Evolutionary conservation across 2,329 filamentous ascomycete genomes (phyloP), one percentile per base, ranked within the genome.

Genomic region (Pseudocercospora vitis): DNA sequence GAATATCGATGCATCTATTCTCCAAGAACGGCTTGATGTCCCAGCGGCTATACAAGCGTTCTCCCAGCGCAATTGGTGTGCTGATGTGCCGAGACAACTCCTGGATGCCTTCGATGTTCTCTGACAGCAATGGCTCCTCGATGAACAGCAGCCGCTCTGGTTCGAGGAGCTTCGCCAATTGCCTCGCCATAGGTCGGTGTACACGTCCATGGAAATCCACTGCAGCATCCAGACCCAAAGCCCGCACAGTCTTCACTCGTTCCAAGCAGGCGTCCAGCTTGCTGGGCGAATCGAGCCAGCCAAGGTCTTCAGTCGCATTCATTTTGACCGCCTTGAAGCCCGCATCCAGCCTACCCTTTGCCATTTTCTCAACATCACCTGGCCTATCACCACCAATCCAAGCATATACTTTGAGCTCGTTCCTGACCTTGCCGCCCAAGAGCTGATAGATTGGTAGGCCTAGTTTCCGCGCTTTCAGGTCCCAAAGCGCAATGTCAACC

Each of bases 381-480:
- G 88, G 88, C 2, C 86, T 74, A 60, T 90, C 87, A 3, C 87
- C 87, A 3, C 87, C 87, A 53, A 91, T 90, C 87, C 87, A 90
- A 7, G 84, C 84, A 65, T 90, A 91, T 0, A 90, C 87, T 57
- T 83, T 82, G 11, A 89, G 71, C 62, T 84, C 85, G 58, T 85
- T 76, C 39, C 87, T 78, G 1, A 91, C 79, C 57, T 89, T 89
- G 3, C 88, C 88, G 4, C 88, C 88, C 0, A 91, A 78, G 0
- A 92, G 76, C 60, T 89, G 81, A 63, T 89, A 85, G 45, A 91
- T 81, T 0, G 88, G 87, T 0, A 90, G 81, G 5, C 80, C 78
- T 3, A 86, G 70, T 58, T 77, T 81, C 40, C 81, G 74, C 12
- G 81, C 82, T 74, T 91, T 90, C 19, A 91, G 73, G 71, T 91